A percentile compares a stretch with the other conserved stretches of the same genome.
Conservation (phyloP, 306 rosid genomes). For the Castanospermum australe region DNA sequence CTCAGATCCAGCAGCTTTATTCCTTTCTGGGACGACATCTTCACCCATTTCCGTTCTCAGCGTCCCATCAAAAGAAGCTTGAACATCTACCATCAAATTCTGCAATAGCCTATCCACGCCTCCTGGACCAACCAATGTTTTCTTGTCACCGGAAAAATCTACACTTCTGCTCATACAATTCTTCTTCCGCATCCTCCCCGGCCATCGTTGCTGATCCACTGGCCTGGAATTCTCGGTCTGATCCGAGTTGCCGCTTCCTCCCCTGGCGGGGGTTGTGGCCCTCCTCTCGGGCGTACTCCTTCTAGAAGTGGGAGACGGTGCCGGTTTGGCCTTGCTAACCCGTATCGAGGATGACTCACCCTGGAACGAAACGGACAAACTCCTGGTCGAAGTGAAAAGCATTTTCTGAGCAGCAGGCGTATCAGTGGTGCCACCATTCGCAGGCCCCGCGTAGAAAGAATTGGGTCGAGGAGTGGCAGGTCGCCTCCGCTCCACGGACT, state of each 20-base stretch:
- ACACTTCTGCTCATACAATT: constrained; percentile 60
- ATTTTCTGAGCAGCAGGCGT: constrained; percentile 72
- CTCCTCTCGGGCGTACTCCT: constrained; percentile 80
- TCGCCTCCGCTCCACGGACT: constrained; percentile 59
- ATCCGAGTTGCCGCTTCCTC: constrained; percentile 30
- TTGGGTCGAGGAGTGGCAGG: constrained; percentile 55
- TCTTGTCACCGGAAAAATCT: constrained; percentile 52
- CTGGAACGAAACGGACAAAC: constrained; percentile 90
- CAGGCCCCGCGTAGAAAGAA: constrained; percentile 40
- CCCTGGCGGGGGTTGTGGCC: constrained; percentile 45
- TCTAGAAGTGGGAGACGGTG: constrained; percentile 55
- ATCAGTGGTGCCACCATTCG: constrained; percentile 27
- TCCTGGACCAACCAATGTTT: constrained; percentile 45
- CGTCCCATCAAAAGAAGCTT: constrained; percentile 36
- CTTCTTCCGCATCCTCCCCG: constrained; percentile 44
- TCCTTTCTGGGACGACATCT: constrained; percentile 41
- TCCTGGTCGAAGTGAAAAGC: constrained; percentile 78
- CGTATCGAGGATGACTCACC: constrained; percentile 86
- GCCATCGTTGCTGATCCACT: constrained; percentile 76
- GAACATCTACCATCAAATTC: constrained; percentile 46
- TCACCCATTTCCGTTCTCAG: constrained; percentile 22
- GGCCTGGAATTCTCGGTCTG: constrained; percentile 58
- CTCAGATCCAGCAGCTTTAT: constrained; percentile 49
- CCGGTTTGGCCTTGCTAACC: constrained; percentile 68
- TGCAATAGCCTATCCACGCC: constrained; percentile 63